Evolutionary conservation across 441 rosid species (phyloP), one percentile per base, ranked within the genome.

Genomic region (Adansonia grandidieri): DNA sequence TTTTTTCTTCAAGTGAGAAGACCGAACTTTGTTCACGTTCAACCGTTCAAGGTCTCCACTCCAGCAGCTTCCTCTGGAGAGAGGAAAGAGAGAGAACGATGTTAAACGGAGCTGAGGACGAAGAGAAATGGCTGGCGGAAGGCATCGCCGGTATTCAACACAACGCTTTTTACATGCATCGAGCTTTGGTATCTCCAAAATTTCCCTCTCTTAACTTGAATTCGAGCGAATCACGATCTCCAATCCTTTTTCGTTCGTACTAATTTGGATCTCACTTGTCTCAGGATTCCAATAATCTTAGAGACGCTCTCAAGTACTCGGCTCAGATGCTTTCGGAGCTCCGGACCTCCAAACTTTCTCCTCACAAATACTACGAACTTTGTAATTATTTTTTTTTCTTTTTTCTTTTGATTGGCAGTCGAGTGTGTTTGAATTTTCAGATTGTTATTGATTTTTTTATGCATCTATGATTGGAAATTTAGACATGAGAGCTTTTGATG

Each of bases 51-150:
- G 40, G 54, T 73, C 51, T 73, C 54, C 68, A 73, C 51, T 73
- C 42, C 68, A 73, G 42, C 20, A 19, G 19, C 76, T 73, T 37
- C 32, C 53, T 8, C 57, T 17, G 58, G 15, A 19, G 60, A 9
- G 60, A 9, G 58, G 22, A 70, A 13, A 61, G 5, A 48, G 56
- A 75, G 84, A 88, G 76, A 62, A 86, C 67, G 86, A 70, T 82
- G 87, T 74, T 87, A 72, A 82, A 70, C 85, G 87, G 86, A 69
- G 80, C 75, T 6, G 94, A 89, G 80, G 90, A 91, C 79, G 94
- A 91, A 78, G 92, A 91, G 24, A 89, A 88, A 81, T 91, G 94
- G 94, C 86, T 91, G 68, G 94, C 94, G 15, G 94, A 89, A 86
- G 94, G 90, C 78, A 91, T 91, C 88, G 91, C 92, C 76, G 85